phyloP scores from a whole-genome alignment of 2,329 filamentous ascomycete species.

The Fusarium drepaniforme region DNA sequence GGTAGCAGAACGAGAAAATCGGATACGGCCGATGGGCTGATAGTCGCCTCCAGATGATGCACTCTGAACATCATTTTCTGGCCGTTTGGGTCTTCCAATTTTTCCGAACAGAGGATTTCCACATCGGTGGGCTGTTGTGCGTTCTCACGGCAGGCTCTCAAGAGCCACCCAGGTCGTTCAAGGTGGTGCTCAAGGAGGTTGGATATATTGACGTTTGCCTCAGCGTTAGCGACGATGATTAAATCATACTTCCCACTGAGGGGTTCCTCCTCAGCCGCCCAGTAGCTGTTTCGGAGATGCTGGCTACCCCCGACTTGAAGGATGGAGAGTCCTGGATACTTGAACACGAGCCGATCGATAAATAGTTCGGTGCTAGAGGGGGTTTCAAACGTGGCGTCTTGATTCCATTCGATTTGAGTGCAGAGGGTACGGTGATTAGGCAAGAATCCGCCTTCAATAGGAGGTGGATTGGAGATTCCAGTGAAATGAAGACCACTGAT shows the following conservation, averaged over 20 bases:
- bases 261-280: not conserved
- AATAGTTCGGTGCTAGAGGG: conserved; percentile 38
- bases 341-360: conserved; percentile 53
- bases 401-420: conserved; percentile 61
- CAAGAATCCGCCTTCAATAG: conserved; percentile 53
- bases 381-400: conserved; percentile 25
- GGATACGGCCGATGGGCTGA: not conserved
- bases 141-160: not conserved
- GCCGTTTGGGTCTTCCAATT: too few species aligned
- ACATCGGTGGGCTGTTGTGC: not conserved
- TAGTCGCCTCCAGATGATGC: not conserved
- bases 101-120: too few species aligned
- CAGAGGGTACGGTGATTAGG: conserved; percentile 63
- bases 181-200: too few species aligned
- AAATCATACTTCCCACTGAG: too few species aligned
- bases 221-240: too few species aligned
- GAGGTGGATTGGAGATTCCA: conserved; percentile 45
- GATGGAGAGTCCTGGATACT: conserved; percentile 53
- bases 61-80: not conserved
- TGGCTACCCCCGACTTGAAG: conserved; percentile 53
- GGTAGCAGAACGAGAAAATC: conserved; percentile 36
- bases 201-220: too few species aligned
- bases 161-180: too few species aligned
- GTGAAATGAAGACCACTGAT: conserved; percentile 61
- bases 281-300: conserved; percentile 22